phyloP scores from a whole-genome alignment of 2,329 filamentous ascomycete genomes.

The Aureobasidium vineae region DNA sequence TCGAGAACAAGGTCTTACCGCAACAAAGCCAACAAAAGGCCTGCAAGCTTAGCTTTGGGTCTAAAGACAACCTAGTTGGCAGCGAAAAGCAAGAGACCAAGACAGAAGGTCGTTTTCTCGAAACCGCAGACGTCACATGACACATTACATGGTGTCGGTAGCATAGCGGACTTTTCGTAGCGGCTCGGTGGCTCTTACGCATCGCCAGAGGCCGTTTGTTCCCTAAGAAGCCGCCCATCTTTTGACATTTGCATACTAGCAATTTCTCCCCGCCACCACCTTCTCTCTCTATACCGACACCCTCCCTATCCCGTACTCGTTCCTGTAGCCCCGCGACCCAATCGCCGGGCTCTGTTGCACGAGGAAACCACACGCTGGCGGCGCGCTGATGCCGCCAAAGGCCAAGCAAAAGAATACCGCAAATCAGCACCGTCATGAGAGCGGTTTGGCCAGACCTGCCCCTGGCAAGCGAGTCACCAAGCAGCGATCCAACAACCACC shows the following conservation, averaged over 20 bases:
- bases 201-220: conserved; percentile 16
- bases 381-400: conserved; percentile 50
- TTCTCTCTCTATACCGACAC: neutral
- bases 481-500: conserved; percentile 45
- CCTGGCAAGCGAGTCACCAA: conserved; percentile 64
- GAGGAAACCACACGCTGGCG: conserved; percentile 29
- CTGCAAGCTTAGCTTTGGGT: conserved; percentile 3
- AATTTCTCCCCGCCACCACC: conserved; percentile 23
- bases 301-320: conserved; percentile 2
- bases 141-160: conserved; percentile 6
- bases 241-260: conserved; percentile 17
- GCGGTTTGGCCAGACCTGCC: conserved; percentile 68
- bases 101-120: conserved; percentile 1
- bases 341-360: conserved; percentile 25
- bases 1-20: conserved; percentile 11
- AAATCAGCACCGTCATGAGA: conserved; percentile 69
- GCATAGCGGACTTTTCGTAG: conserved; percentile 23
- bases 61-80: conserved; percentile 11
- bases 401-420: conserved; percentile 45
- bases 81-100: neutral
- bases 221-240: conserved; percentile 21
- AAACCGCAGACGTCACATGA: conserved; percentile 8
- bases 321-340: conserved; percentile 18
- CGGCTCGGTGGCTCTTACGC: conserved; percentile 24
- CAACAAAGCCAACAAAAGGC: neutral